Conservation (phyloP, 2,329 filamentous ascomycete species). For the Apiospora hydei region DNA sequence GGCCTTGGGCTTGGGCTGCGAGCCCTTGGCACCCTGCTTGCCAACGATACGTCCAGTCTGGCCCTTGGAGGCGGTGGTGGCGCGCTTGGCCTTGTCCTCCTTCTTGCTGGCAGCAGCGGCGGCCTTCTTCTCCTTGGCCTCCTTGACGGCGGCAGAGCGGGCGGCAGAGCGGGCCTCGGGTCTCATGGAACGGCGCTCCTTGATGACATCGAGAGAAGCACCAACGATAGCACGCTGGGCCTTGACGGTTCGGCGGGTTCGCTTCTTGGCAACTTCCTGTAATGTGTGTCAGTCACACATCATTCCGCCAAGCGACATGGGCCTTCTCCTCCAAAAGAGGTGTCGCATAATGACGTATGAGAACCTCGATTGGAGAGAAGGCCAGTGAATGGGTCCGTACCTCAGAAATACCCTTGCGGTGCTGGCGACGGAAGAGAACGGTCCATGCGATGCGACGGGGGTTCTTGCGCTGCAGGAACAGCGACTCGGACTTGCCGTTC, state of each 20-base stretch:
- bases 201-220: constrained; percentile 99
- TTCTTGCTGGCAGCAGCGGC: constrained; percentile 92
- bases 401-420: constrained; percentile 99
- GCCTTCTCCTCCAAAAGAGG: background rate
- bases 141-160: constrained; percentile 89
- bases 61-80: constrained; percentile 76
- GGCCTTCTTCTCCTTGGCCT: constrained; percentile 98
- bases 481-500: constrained; percentile 99
- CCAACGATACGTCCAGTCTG: constrained; percentile 81
- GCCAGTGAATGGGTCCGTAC: constrained; percentile 56
- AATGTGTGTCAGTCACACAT: constrained; percentile 48
- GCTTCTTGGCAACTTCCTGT: constrained; percentile 99
- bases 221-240: constrained; percentile 98
- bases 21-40: constrained; percentile 98
- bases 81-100: constrained; percentile 97
- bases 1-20: constrained; percentile 82
- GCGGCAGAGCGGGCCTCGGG: constrained; percentile 95
- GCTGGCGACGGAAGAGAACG: constrained; percentile 95
- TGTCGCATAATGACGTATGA: constrained; percentile 12
- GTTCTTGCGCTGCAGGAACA: constrained; percentile 99
- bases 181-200: constrained; percentile 94
- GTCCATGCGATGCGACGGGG: constrained; percentile 99
- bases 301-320: background rate
- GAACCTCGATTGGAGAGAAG: background rate
- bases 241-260: constrained; percentile 97